Evolutionary conservation across 352 stramenopile species (phyloP).

Genomic region (Phytophthora uliginosa): DNA sequence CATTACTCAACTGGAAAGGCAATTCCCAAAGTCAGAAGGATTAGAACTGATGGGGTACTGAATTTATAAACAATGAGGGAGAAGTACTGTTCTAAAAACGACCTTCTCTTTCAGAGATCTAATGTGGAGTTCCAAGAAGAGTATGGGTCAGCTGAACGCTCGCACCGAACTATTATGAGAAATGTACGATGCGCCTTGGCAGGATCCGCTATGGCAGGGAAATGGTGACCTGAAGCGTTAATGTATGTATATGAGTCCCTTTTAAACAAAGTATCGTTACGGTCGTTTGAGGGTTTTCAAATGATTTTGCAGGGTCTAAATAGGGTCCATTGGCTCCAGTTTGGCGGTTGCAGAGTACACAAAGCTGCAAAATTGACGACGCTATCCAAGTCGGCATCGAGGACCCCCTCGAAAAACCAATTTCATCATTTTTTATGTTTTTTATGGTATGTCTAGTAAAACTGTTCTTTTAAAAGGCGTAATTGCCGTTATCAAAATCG

Average conservation of each 20-base stretch:
- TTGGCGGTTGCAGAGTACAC: too few relatives aligned
- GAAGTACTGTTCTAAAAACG: neutral
- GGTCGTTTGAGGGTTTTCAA: too few relatives aligned
- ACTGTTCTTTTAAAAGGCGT: too few relatives aligned
- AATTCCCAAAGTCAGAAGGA: neutral
- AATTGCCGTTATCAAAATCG: too few relatives aligned
- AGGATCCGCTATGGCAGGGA: constrained; percentile 4
- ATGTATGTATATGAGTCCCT: neutral
- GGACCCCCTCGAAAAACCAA: too few relatives aligned
- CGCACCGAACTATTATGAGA: constrained; percentile 15
- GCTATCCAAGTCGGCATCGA: too few relatives aligned
- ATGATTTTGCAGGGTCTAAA: too few relatives aligned
- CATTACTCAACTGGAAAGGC: neutral
- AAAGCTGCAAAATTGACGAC: too few relatives aligned
- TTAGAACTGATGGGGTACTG: constrained; percentile 16
- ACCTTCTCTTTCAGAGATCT: constrained; percentile 5
- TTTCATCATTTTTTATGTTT: too few relatives aligned
- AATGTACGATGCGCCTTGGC: constrained; percentile 6
- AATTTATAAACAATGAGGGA: constrained; percentile 2
- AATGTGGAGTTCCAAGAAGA: constrained; percentile 10
- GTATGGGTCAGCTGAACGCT: constrained; percentile 3
- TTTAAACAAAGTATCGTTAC: too few relatives aligned
- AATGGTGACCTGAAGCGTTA: constrained; percentile 15
- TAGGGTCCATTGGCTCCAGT: too few relatives aligned
- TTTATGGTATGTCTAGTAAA: too few relatives aligned